Conservation (phyloP, 2,329 filamentous ascomycete genomes). For the Penicillium oxalicum region DNA sequence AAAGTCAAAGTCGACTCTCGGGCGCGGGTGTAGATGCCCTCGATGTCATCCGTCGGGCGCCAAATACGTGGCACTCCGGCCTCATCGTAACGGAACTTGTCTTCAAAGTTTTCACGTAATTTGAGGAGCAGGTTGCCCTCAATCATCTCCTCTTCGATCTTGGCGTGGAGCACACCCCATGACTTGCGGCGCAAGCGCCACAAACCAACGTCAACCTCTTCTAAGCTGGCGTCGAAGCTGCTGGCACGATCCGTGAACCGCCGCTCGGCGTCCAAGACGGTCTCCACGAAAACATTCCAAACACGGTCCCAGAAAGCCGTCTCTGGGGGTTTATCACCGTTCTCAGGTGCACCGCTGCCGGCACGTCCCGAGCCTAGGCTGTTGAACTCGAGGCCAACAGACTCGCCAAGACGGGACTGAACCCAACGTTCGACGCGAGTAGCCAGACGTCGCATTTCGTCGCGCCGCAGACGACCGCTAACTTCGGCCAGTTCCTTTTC, state of each 20-base stretch:
- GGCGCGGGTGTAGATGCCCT: conserved; percentile 86
- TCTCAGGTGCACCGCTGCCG: conserved; percentile 72
- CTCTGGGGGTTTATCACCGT: conserved; percentile 68
- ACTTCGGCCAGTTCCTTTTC: conserved; percentile 89
- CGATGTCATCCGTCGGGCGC: conserved; percentile 94
- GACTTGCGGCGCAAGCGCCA: conserved; percentile 92
- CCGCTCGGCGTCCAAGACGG: conserved; percentile 77
- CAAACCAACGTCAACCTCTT: conserved; percentile 85
- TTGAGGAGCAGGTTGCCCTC: conserved; percentile 95
- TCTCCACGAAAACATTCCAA: conserved; percentile 77
- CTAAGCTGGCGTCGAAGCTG: conserved; percentile 86
- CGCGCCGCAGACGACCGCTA: conserved; percentile 75
- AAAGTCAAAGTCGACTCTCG: conserved; percentile 86
- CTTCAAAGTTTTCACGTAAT: conserved; percentile 95
- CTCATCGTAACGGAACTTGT: conserved; percentile 98
- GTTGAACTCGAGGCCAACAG: conserved; percentile 90
- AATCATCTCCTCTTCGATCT: conserved; percentile 96
- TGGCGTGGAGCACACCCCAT: conserved; percentile 82
- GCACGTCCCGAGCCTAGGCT: conserved; percentile 84
- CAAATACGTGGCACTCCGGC: conserved; percentile 91
- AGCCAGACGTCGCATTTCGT: conserved; percentile 91
- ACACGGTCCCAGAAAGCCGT: conserved; percentile 94
- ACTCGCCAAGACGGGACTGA: conserved; percentile 76
- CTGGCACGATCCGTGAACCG: conserved; percentile 82
- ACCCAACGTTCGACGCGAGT: conserved; percentile 93